Conservation (phyloP, 2,329 filamentous ascomycete genomes). For the Onygena corvina region DNA sequence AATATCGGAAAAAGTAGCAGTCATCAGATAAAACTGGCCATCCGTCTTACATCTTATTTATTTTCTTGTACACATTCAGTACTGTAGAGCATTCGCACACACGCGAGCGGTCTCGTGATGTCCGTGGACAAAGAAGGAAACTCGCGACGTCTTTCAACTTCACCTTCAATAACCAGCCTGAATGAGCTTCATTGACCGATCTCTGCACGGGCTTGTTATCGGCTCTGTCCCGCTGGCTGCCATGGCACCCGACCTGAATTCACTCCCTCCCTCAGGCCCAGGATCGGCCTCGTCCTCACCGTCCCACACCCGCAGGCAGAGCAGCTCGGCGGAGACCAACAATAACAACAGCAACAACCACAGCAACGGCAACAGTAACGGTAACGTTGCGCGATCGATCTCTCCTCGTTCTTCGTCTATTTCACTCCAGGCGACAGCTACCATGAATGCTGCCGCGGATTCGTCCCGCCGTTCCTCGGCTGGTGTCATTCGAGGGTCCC, state of each 20-base stretch:
- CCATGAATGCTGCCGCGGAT: slow-evolving; percentile 59
- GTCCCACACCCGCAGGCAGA: not conserved
- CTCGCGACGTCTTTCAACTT: too few species aligned
- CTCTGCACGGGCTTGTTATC: not conserved
- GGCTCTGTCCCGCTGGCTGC: not conserved
- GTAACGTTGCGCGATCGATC: slow-evolving; percentile 41
- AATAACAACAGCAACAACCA: slow-evolving; percentile 17
- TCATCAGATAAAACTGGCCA: too few species aligned
- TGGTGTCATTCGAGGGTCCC: slow-evolving; percentile 26
- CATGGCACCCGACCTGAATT: slow-evolving; percentile 67
- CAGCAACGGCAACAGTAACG: slow-evolving; percentile 31
- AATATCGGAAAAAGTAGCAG: too few species aligned
- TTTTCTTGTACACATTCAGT: too few species aligned
- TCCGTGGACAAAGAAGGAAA: too few species aligned
- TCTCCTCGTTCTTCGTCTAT: slow-evolving; percentile 54
- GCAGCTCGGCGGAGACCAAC: not conserved
- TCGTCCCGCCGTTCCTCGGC: slow-evolving; percentile 40
- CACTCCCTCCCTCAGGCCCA: slow-evolving; percentile 50
- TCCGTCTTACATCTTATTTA: too few species aligned
- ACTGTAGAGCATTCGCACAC: too few species aligned
- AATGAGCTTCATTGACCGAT: too few species aligned
- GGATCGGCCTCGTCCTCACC: slow-evolving; percentile 34
- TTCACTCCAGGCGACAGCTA: slow-evolving; percentile 63
- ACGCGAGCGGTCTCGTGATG: too few species aligned
- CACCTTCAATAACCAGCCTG: too few species aligned